Percentiles rank a stretch among this genome's conserved stretches.
phyloP scores from a whole-genome alignment of 352 stramenopile species.

The Globisporangium yorkense region DNA sequence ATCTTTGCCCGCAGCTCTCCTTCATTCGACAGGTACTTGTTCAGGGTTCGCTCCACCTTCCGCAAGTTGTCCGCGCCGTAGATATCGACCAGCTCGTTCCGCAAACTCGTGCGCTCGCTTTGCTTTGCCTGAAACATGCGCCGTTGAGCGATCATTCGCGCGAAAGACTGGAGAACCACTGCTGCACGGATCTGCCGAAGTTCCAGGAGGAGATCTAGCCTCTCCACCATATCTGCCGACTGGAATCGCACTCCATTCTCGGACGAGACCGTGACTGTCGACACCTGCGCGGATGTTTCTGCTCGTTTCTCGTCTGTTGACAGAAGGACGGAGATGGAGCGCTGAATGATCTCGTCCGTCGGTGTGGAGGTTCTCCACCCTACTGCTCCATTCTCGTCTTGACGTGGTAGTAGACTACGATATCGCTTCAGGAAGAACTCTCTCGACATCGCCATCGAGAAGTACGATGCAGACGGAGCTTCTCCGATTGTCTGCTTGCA shows the following conservation, averaged over 20 bases:
- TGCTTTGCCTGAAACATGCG: slow-evolving; percentile 24
- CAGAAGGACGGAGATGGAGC: slow-evolving; percentile 17
- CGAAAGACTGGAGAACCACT: slow-evolving; percentile 29
- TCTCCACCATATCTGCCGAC: slow-evolving; percentile 25
- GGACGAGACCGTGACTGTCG: slow-evolving; percentile 12
- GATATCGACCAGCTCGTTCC: slow-evolving; percentile 32
- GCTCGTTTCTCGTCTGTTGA: neutral
- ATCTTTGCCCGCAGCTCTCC: slow-evolving; percentile 35
- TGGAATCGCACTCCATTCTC: slow-evolving; percentile 20
- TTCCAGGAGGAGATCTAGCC: slow-evolving; percentile 33
- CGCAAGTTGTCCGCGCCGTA: slow-evolving; percentile 24
- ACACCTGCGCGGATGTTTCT: neutral
- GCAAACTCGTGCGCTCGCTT: slow-evolving; percentile 20
- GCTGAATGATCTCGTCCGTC: slow-evolving; percentile 14
- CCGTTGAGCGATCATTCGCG: slow-evolving; percentile 30
- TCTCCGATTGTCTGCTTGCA: slow-evolving; percentile 7
- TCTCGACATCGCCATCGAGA: slow-evolving; percentile 21
- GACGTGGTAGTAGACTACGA: slow-evolving; percentile 14
- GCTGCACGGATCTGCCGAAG: slow-evolving; percentile 25
- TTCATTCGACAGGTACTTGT: slow-evolving; percentile 35
- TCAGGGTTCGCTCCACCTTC: slow-evolving; percentile 31
- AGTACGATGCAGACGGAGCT: slow-evolving; percentile 13
- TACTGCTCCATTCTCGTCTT: neutral
- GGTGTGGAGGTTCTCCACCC: neutral
- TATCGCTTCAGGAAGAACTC: slow-evolving; percentile 23